Conservation (phyloP, 768 basidiomycete genomes). For the Kwoniella pini region DNA sequence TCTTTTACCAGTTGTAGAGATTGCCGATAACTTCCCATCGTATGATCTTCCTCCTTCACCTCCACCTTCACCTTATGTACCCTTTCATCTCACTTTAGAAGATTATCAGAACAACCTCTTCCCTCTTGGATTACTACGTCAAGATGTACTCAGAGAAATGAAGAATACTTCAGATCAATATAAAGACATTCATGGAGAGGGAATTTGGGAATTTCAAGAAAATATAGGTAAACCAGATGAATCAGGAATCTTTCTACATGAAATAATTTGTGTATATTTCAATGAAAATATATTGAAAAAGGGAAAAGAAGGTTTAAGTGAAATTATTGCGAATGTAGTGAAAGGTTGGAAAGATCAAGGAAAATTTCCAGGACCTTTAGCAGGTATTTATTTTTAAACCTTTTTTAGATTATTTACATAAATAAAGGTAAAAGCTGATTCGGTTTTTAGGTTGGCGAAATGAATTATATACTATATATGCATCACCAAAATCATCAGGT, state of each 20-base stretch:
- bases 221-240: slow-evolving; percentile 23
- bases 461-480: slow-evolving; percentile 69
- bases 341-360: slow-evolving; percentile 51
- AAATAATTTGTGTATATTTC: slow-evolving; percentile 57
- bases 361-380: slow-evolving; percentile 51
- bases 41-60: not conserved
- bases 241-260: slow-evolving; percentile 56
- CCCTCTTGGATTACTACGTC: slow-evolving; percentile 58
- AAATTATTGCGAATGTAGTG: slow-evolving; percentile 30
- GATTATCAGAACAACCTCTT: slow-evolving; percentile 32
- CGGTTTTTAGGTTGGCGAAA: slow-evolving; percentile 69
- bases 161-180: not conserved
- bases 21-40: not conserved
- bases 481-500: not conserved
- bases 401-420: no score
- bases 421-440: no score
- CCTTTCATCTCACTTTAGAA: slow-evolving; percentile 43
- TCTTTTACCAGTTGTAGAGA: not conserved
- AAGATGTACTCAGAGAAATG: slow-evolving; percentile 43
- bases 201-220: slow-evolving; percentile 17
- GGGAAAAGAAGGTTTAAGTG: slow-evolving; percentile 36
- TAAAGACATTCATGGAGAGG: not conserved
- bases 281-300: slow-evolving; percentile 29
- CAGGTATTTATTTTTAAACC: slow-evolving; percentile 40
- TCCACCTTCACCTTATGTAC: slow-evolving; percentile 21